phyloP scores from a whole-genome alignment of 441 rosid species.

The Populus trichocarpa region DNA sequence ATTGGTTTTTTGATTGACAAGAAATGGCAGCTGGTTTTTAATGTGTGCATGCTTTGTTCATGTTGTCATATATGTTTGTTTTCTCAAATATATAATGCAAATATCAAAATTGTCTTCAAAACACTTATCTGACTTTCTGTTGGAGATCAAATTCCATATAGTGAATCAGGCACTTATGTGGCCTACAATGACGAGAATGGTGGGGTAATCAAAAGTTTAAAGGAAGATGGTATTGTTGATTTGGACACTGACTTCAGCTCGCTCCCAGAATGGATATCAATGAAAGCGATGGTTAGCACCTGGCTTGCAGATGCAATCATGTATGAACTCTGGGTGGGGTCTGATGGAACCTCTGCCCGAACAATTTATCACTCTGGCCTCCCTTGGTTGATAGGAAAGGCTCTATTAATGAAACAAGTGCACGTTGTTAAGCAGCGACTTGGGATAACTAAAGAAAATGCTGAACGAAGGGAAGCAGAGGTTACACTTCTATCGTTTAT shows the following conservation, averaged over 20 bases:
- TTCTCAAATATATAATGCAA: too few species aligned
- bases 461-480: too few species aligned
- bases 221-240: constrained; percentile 65
- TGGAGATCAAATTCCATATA: too few species aligned
- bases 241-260: constrained; percentile 58
- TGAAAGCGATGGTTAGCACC: too few species aligned
- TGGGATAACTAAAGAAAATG: too few species aligned
- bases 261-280: constrained; percentile 44
- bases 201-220: constrained; percentile 68
- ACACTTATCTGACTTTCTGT: too few species aligned
- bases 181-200: constrained; percentile 85
- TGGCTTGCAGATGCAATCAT: neutral
- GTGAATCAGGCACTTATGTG: constrained; percentile 54
- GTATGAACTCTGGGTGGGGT: constrained; percentile 89
- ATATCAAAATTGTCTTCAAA: neutral
- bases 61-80: neutral
- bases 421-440: too few species aligned
- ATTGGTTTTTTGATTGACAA: too few species aligned
- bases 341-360: constrained; percentile 51
- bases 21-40: too few species aligned
- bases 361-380: constrained; percentile 79
- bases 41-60: too few species aligned
- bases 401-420: constrained; percentile 47
- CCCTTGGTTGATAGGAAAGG: constrained; percentile 84
- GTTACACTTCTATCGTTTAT: too few species aligned